A percentile compares a stretch with the other conserved stretches of the same genome.
phyloP scores from a whole-genome alignment of 2,329 filamentous ascomycete genomes.

The Endothia cerciana region DNA sequence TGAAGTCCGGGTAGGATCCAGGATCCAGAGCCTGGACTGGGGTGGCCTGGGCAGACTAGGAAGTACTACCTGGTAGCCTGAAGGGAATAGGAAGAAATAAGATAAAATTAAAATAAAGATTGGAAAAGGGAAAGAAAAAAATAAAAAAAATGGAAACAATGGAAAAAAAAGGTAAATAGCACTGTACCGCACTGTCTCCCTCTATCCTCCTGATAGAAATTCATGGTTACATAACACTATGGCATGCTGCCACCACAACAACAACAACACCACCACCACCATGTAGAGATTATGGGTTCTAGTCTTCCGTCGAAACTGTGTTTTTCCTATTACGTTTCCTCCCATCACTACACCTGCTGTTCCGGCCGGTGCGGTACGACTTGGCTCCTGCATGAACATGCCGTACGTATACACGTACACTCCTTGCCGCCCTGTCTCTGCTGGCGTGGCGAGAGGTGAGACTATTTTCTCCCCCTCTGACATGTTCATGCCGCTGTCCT shows the following conservation, averaged over 20 bases:
- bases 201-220: background rate
- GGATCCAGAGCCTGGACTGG: slow-evolving; percentile 9
- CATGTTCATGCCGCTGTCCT: slow-evolving; percentile 4
- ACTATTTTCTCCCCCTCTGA: background rate
- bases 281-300: too few species aligned
- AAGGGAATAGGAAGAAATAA: background rate
- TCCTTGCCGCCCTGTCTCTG: background rate
- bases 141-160: background rate
- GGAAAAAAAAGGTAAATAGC: background rate
- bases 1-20: slow-evolving; percentile 3
- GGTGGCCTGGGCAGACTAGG: slow-evolving; percentile 8
- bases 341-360: background rate
- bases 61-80: background rate
- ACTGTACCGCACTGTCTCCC: slow-evolving; percentile 15
- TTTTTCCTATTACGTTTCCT: background rate
- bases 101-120: background rate
- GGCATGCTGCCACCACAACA: background rate
- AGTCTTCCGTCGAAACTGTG: background rate
- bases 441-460: background rate
- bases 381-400: background rate
- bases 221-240: background rate
- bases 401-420: background rate
- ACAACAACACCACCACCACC: background rate
- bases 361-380: background rate
- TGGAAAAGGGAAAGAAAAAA: background rate